Percentiles rank a stretch among this genome's conserved stretches.
Evolutionary conservation across 768 basidiomycete species (phyloP).

Genomic region (Mycena venus): DNA sequence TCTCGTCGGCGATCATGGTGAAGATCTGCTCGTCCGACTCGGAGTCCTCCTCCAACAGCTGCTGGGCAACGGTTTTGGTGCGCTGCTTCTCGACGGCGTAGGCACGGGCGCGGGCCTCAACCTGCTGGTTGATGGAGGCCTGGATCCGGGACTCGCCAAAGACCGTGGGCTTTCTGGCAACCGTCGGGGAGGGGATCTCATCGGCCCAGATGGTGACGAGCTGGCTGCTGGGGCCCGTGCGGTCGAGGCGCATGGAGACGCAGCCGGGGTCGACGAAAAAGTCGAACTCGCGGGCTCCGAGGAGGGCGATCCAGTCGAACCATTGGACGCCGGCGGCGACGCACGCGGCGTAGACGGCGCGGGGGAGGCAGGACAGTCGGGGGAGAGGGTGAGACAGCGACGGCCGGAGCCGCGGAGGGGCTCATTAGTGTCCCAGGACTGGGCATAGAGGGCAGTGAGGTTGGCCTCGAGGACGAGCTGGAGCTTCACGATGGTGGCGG

Average conservation of each 20-base stretch:
- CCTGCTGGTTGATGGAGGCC: slow-evolving; percentile 36
- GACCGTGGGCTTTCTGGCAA: slow-evolving; percentile 15
- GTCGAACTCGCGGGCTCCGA: slow-evolving; percentile 81
- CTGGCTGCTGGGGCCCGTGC: slow-evolving; percentile 51
- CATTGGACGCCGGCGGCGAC: slow-evolving; percentile 79
- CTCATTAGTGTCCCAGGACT: slow-evolving; percentile 74
- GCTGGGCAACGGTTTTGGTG: slow-evolving; percentile 79
- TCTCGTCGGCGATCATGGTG: slow-evolving; percentile 79
- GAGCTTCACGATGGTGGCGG: slow-evolving; percentile 75
- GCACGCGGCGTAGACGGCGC: slow-evolving; percentile 79
- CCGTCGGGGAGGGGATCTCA: slow-evolving; percentile 51
- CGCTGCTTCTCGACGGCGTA: slow-evolving; percentile 14
- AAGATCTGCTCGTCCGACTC: slow-evolving; percentile 83
- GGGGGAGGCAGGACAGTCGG: slow-evolving; percentile 77
- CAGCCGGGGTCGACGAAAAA: slow-evolving; percentile 86
- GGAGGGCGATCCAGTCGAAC: slow-evolving; percentile 82
- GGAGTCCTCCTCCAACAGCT: slow-evolving; percentile 77
- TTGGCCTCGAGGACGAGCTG: slow-evolving; percentile 81
- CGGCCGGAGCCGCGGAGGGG: slow-evolving; percentile 79
- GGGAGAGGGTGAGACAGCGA: slow-evolving; percentile 82
- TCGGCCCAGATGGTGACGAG: slow-evolving; percentile 80
- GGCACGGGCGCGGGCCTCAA: slow-evolving; percentile 10
- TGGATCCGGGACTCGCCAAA: slow-evolving; percentile 33
- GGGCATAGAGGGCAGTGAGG: slow-evolving; percentile 76
- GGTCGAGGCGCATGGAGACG: slow-evolving; percentile 75